phyloP scores from a whole-genome alignment of 768 basidiomycete genomes.

The Lyophyllum semitale region DNA sequence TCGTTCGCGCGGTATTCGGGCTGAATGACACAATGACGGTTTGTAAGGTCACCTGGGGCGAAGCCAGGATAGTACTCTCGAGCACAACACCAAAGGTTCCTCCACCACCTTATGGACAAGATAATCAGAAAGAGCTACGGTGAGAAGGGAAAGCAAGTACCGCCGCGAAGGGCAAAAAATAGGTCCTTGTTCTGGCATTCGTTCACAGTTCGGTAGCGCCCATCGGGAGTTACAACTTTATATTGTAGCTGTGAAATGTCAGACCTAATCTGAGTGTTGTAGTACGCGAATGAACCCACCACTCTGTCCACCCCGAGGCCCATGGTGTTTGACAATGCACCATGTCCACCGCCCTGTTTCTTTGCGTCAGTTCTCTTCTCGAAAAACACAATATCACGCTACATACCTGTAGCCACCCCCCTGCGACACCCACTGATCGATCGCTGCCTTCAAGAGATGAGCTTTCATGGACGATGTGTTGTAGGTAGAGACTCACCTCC shows the following conservation, averaged over 20 bases:
- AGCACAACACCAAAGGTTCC: constrained; percentile 49
- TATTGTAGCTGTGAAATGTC: constrained; percentile 39
- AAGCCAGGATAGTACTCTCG: constrained; percentile 37
- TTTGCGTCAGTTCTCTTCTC: not conserved
- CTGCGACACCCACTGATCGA: constrained; percentile 40
- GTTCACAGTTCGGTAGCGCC: constrained; percentile 44
- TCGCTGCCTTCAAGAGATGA: constrained; percentile 30
- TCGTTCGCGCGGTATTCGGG: constrained; percentile 25
- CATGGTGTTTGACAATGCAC: constrained; percentile 43
- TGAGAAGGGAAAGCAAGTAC: constrained; percentile 17
- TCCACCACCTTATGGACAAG: constrained; percentile 35
- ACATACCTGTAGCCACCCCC: constrained; percentile 39
- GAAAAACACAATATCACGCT: not conserved
- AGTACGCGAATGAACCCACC: constrained; percentile 24
- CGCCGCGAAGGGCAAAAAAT: constrained; percentile 54
- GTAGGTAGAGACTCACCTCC: constrained; percentile 32
- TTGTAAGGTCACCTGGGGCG: constrained; percentile 36
- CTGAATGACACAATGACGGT: constrained; percentile 34
- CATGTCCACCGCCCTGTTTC: constrained; percentile 44
- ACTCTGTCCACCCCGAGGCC: constrained; percentile 49
- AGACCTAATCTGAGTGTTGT: not conserved
- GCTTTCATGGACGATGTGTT: not conserved
- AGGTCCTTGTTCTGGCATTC: constrained; percentile 52
- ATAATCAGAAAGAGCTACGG: not conserved
- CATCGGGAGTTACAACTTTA: constrained; percentile 57